These are phyloP conservation scores for Populus alba DNA, from an alignment of 345 rosid species.

Conservation along the genomic window DNA sequence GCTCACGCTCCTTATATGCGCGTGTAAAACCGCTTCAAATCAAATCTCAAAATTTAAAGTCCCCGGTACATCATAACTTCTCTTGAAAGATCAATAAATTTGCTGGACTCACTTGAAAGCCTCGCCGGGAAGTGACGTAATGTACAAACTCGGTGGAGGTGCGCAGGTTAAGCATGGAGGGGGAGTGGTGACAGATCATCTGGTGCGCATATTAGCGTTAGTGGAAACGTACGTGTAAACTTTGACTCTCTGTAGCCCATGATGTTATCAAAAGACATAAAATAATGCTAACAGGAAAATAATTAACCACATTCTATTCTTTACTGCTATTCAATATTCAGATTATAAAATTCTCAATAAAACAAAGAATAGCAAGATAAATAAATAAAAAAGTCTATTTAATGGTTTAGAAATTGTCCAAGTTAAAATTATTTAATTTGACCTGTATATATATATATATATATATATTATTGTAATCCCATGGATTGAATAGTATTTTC, in stretches of 20 bases:
- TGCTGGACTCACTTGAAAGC: neutral
- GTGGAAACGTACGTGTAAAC: constrained; percentile 32
- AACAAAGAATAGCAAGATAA: no score
- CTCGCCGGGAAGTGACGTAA: constrained; percentile 1
- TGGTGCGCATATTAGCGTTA: constrained; percentile 35
- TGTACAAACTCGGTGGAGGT: neutral
- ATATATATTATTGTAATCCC: no score
- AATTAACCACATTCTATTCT: neutral
- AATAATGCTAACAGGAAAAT: neutral
- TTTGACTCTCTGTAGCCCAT: constrained; percentile 38
- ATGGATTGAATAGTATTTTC: no score
- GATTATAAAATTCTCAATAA: no score
- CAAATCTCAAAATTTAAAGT: neutral
- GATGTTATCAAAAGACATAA: constrained; percentile 15
- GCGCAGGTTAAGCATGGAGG: constrained; percentile 11
- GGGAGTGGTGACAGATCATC: neutral
- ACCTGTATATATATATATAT: no score
- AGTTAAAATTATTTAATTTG: no score
- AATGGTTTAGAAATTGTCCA: no score
- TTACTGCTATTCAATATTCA: neutral
- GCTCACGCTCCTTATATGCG: neutral
- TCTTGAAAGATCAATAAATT: neutral
- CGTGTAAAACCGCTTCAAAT: neutral
- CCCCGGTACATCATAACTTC: neutral
- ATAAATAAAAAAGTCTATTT: no score